Percentiles rank a stretch among this genome's conserved stretches.
Evolutionary conservation across 1,284 basidiomycete genomes (phyloP).

Genomic region (Bondarzewia mesenterica): DNA sequence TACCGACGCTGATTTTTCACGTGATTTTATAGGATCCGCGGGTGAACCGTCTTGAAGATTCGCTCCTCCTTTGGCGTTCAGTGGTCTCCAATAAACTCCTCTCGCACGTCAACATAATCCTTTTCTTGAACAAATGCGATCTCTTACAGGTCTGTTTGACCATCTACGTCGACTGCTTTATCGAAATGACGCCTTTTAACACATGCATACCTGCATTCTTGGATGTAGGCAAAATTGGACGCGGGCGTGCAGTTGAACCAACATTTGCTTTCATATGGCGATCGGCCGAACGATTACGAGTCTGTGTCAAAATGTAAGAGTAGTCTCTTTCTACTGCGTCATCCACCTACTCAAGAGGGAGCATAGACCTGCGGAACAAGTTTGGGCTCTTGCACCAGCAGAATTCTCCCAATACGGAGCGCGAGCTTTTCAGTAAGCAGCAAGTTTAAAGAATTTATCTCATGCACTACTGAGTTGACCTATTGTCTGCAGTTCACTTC

Average conservation of each 20-base stretch:
- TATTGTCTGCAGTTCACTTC: conserved; percentile 47
- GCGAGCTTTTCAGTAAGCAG: conserved; percentile 57
- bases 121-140: conserved; percentile 77
- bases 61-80: conserved; percentile 59
- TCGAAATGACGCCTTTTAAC: background rate
- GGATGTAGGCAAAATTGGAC: conserved; percentile 49
- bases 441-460: too few relatives aligned
- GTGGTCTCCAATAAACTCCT: conserved; percentile 65
- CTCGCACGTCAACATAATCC: conserved; percentile 59
- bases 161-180: background rate
- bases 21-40: conserved; percentile 40
- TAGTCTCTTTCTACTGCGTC: background rate
- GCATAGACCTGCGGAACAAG: conserved; percentile 61
- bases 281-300: conserved; percentile 67
- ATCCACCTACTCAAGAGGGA: conserved; percentile 9
- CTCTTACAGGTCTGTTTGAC: conserved; percentile 48
- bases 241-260: conserved; percentile 62
- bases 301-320: conserved; percentile 60
- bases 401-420: conserved; percentile 55
- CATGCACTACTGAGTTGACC: conserved; percentile 7
- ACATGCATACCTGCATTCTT: background rate
- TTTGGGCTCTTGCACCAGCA: conserved; percentile 63
- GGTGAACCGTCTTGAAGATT: conserved; percentile 72
- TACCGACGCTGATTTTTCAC: background rate
- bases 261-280: conserved; percentile 59